Percentiles rank a stretch among this genome's conserved stretches.
These are phyloP conservation scores for Curvularia eragrostidis DNA, from an alignment of 2,329 filamentous ascomycete genomes.

Conservation along the genomic window DNA sequence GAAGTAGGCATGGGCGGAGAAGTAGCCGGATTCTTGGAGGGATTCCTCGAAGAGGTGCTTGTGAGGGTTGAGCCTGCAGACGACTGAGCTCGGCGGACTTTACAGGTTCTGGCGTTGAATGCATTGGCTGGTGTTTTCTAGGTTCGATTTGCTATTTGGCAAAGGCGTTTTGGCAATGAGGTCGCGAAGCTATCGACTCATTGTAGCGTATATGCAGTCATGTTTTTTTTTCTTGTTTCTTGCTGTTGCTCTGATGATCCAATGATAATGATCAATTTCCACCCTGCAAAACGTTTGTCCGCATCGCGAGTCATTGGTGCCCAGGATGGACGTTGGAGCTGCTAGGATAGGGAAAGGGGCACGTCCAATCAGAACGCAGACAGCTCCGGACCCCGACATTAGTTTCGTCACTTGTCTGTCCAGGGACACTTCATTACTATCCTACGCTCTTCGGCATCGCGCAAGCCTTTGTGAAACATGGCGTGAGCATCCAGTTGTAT, in stretches of 20 bases:
- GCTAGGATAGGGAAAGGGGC: not conserved
- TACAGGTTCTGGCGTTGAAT: conserved; percentile 3
- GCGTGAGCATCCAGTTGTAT: conserved; percentile 3
- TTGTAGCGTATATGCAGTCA: not conserved
- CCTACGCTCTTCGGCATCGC: conserved; percentile 14
- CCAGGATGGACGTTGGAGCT: not conserved
- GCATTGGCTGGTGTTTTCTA: not conserved
- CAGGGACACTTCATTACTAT: conserved; percentile 9
- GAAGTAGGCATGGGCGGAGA: conserved; percentile 94
- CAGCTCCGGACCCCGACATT: conserved; percentile 19
- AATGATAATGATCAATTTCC: not conserved
- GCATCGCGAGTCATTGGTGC: not conserved
- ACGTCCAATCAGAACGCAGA: conserved; percentile 19
- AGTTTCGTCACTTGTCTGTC: conserved; percentile 22
- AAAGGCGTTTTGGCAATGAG: conserved; percentile 9
- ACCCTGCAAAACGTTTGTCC: not conserved
- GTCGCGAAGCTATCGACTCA: not conserved
- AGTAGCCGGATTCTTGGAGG: conserved; percentile 87
- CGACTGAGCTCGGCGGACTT: conserved; percentile 53
- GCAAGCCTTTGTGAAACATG: conserved; percentile 13
- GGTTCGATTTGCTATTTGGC: conserved; percentile 7
- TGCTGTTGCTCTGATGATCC: not conserved
- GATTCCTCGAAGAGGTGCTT: conserved; percentile 89
- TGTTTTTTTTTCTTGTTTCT: not conserved
- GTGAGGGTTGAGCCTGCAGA: conserved; percentile 89